A percentile compares a stretch with the other conserved stretches of the same genome.
phyloP scores from a whole-genome alignment of 2,329 filamentous ascomycete genomes.

The Talaromyces sp. region DNA sequence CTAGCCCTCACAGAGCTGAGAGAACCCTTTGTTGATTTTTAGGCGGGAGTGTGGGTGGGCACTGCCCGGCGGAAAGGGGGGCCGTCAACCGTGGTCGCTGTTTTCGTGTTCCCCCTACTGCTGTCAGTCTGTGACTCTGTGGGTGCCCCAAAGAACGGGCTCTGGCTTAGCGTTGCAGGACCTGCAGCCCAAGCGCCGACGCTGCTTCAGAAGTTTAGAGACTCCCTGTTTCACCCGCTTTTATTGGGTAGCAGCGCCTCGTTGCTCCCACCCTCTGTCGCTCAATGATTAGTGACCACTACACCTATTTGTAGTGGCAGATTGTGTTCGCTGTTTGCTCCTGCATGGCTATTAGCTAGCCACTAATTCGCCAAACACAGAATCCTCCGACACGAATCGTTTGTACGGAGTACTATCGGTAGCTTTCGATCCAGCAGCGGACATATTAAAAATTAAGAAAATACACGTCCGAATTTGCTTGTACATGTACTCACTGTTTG shows the following conservation, averaged over 20 bases:
- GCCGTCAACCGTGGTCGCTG: background rate
- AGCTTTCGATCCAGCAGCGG: too few relatives aligned
- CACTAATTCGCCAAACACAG: too few relatives aligned
- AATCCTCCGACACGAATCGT: too few relatives aligned
- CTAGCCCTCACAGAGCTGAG: background rate
- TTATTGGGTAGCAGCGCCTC: conserved; percentile 1
- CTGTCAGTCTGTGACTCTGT: too few relatives aligned
- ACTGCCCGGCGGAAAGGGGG: conserved; percentile 15
- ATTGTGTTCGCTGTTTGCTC: too few relatives aligned
- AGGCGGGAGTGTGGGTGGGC: background rate
- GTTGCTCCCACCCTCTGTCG: background rate
- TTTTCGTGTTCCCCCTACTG: too few relatives aligned
- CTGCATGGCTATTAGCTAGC: too few relatives aligned
- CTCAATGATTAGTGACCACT: background rate
- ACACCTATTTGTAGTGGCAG: too few relatives aligned
- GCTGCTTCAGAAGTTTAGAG: background rate
- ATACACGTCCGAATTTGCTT: too few relatives aligned
- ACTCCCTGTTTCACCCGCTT: conserved; percentile 7
- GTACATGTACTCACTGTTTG: too few relatives aligned
- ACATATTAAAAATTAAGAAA: too few relatives aligned
- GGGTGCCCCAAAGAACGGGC: background rate
- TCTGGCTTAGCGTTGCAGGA: background rate
- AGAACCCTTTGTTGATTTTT: background rate
- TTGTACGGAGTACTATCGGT: too few relatives aligned
- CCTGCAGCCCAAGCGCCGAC: background rate